Percentiles rank a stretch among this genome's conserved stretches.
Evolutionary conservation across 2,329 filamentous ascomycete genomes (phyloP).

Genomic region (Colletotrichum sp.): DNA sequence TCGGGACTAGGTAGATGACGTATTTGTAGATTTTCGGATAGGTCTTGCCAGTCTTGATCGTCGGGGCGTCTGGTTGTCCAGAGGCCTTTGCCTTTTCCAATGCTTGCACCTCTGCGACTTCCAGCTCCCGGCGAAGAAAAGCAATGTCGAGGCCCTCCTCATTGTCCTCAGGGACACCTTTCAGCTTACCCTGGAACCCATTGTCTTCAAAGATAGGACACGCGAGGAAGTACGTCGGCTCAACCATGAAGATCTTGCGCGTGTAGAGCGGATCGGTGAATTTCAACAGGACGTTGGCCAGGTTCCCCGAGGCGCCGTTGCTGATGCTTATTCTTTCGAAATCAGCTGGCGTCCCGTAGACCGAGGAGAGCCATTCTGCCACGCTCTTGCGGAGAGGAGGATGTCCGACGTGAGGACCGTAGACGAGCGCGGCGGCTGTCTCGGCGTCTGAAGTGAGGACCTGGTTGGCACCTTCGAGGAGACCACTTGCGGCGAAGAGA

Average conservation of each 20-base stretch:
- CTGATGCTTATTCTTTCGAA: slow-evolving; percentile 76
- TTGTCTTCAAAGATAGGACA: slow-evolving; percentile 83
- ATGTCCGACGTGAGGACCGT: slow-evolving; percentile 80
- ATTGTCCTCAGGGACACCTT: slow-evolving; percentile 73
- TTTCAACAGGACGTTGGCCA: slow-evolving; percentile 77
- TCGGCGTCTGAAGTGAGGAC: slow-evolving; percentile 65
- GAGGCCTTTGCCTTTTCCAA: fast-evolving
- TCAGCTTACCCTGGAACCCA: slow-evolving; percentile 71
- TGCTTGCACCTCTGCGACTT: not conserved
- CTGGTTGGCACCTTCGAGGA: slow-evolving; percentile 65
- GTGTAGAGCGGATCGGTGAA: slow-evolving; percentile 83
- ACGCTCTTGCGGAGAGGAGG: slow-evolving; percentile 69
- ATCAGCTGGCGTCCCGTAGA: slow-evolving; percentile 53
- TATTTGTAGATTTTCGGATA: slow-evolving; percentile 80
- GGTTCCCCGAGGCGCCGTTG: slow-evolving; percentile 82
- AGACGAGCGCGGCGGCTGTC: slow-evolving; percentile 69
- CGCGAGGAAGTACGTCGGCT: slow-evolving; percentile 82
- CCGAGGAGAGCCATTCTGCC: slow-evolving; percentile 70
- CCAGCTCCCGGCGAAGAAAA: slow-evolving; percentile 46
- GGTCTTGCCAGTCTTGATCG: not conserved
- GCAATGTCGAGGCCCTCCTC: slow-evolving; percentile 76
- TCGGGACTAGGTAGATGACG: slow-evolving; percentile 86
- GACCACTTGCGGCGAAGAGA: slow-evolving; percentile 69
- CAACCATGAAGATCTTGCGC: slow-evolving; percentile 77
- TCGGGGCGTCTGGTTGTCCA: not conserved